Evolutionary conservation across 176 grass and related monocot genomes (phyloP).

Genomic region (Musa beccarii): DNA sequence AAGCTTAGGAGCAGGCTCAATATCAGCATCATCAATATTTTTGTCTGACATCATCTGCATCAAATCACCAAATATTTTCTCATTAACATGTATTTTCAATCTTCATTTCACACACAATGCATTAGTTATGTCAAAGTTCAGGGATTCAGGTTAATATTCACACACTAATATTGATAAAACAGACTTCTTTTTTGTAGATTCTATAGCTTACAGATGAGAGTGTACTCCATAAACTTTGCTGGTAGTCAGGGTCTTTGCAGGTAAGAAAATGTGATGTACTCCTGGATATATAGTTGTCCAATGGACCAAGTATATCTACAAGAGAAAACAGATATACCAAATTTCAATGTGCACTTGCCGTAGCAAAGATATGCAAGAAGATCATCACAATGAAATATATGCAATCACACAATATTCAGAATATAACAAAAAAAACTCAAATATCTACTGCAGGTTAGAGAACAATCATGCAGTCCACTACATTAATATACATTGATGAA

Average conservation of each 20-base stretch:
- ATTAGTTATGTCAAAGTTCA: not conserved
- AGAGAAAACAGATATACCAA: not conserved
- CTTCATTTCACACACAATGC: too few species aligned
- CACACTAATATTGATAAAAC: not conserved
- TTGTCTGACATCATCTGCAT: conserved; percentile 67
- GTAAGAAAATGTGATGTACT: conserved; percentile 63
- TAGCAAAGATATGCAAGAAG: not conserved
- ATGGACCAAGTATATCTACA: conserved; percentile 81
- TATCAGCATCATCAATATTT: conserved; percentile 82
- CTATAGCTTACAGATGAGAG: conserved; percentile 52
- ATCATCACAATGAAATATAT: not conserved
- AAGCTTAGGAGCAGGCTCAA: conserved; percentile 80
- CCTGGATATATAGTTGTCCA: conserved; percentile 82
- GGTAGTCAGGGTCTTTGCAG: conserved; percentile 82
- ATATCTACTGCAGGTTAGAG: too few species aligned
- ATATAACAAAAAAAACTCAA: too few species aligned
- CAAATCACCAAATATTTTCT: not conserved
- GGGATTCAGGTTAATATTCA: not conserved
- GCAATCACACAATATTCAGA: not conserved
- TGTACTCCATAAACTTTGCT: conserved; percentile 66
- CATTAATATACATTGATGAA: too few species aligned
- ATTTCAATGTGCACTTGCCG: not conserved
- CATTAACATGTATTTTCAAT: too few species aligned
- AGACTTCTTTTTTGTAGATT: not conserved
- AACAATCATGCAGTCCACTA: too few species aligned